Evolutionary conservation across 1,284 basidiomycete species (phyloP), one percentile per base, ranked within the genome.

Genomic region (Leccinum holopus): DNA sequence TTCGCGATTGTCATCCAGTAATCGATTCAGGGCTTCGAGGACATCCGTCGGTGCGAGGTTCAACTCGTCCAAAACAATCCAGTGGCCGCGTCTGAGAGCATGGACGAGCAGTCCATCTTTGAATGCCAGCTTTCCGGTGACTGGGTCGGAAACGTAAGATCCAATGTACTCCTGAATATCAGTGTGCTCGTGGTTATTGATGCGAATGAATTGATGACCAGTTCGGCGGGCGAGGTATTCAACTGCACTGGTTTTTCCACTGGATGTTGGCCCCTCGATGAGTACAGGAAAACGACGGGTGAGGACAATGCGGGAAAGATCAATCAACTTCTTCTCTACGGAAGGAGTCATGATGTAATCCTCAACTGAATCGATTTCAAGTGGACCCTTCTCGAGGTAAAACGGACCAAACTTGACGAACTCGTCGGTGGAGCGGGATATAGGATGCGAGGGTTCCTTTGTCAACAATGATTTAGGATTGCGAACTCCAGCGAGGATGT

Each of bases 121-220:
- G 79, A 97, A 99, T 12, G 92, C 87, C 16, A 99, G 84, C 75
- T 95, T 97, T 25, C 97, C 97, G 0, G 94, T 94, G 28, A 86
- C 76, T 5, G 95, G 87, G 75, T 99, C 96, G 1, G 97, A 96
- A 14, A 97, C 88, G 72, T 99, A 99, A 0, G 95, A 96, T 6
- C 97, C 97, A 58, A 99, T 84, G 73, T 99, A 99, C 74, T 99
- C 97, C 73, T 99, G 97, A 57, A 97, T 96, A 75, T 99, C 97
- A 5, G 97, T 99, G 74, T 99, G 97, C 71, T 99, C 97, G 79
- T 99, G 97, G 72, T 99, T 99, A 80, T 99, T 99, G 84, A 99
- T 98, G 41, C 97, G 92, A 32, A 99, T 90, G 74, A 99, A 99
- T 33, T 87, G 86, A 79, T 99, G 97, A 0, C 97, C 97, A 0